A percentile compares a stretch with the other conserved stretches of the same genome.
These are phyloP conservation scores for Allium fistulosum DNA, from an alignment of 106 monocot species.

Conservation along the genomic window DNA sequence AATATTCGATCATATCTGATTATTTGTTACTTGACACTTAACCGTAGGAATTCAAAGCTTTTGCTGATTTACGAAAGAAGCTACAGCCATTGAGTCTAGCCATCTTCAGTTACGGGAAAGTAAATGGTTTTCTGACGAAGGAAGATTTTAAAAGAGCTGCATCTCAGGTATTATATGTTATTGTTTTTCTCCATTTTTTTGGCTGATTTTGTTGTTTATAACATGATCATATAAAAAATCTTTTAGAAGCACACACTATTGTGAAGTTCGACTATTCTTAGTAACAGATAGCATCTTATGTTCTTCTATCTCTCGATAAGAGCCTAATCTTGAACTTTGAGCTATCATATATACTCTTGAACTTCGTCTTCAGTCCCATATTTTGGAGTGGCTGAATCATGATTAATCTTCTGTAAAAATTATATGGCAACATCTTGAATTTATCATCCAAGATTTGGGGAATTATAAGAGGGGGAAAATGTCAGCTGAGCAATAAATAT, in stretches of 20 bases:
- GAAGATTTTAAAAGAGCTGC: slow-evolving; percentile 82
- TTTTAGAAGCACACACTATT: not conserved
- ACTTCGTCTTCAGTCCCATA: too few species aligned
- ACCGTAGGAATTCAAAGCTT: slow-evolving; percentile 83
- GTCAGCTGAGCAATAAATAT: too few species aligned
- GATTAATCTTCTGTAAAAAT: too few species aligned
- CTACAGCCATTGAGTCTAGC: slow-evolving; percentile 60
- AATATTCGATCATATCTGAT: not conserved
- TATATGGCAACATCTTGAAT: too few species aligned
- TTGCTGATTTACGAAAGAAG: slow-evolving; percentile 62
- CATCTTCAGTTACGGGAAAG: slow-evolving; percentile 74
- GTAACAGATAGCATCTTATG: too few species aligned
- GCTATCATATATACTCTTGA: too few species aligned
- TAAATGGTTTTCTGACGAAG: slow-evolving; percentile 77
- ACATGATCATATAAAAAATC: not conserved
- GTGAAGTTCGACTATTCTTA: not conserved
- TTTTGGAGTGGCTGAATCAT: too few species aligned
- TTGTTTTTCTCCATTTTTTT: not conserved
- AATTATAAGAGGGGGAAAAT: too few species aligned
- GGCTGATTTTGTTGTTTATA: not conserved
- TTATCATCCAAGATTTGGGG: too few species aligned
- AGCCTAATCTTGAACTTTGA: too few species aligned
- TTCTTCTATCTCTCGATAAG: too few species aligned
- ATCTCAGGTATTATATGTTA: slow-evolving; percentile 40
- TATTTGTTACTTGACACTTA: not conserved